Conservation (phyloP, 768 basidiomycete genomes). For the Amylocystis lapponica region DNA sequence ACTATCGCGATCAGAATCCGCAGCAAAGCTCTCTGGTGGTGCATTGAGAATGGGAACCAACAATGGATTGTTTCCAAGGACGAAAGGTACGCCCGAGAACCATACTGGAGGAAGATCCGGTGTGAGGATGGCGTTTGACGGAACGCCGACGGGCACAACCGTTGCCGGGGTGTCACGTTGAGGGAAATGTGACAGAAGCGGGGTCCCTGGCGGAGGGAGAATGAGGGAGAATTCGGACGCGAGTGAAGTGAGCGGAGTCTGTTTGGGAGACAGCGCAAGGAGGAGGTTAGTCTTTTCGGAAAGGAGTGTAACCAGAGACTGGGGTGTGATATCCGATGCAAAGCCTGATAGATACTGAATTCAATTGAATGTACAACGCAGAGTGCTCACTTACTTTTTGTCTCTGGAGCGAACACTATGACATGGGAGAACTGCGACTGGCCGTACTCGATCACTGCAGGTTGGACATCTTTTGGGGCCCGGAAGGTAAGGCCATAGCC, state of each 20-base stretch:
- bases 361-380: background rate
- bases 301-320: conserved; percentile 69
- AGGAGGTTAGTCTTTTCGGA: conserved; percentile 76
- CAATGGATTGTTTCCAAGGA: conserved; percentile 67
- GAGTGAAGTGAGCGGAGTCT: conserved; percentile 68
- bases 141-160: conserved; percentile 57
- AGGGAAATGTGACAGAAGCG: conserved; percentile 83
- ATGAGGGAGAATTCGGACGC: conserved; percentile 91
- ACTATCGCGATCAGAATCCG: conserved; percentile 54
- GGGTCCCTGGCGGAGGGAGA: conserved; percentile 78
- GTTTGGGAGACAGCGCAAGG: conserved; percentile 70
- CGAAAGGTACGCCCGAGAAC: conserved; percentile 69
- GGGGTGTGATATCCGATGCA: conserved; percentile 73
- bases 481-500: conserved; percentile 90
- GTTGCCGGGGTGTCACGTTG: conserved; percentile 58
- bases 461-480: conserved; percentile 66
- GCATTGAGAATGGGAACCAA: conserved; percentile 79
- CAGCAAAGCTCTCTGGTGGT: conserved; percentile 68
- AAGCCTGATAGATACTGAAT: conserved; percentile 1
- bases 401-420: conserved; percentile 78
- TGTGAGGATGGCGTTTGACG: conserved; percentile 39
- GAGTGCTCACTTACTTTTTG: conserved; percentile 59
- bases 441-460: conserved; percentile 63
- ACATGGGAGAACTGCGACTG: conserved; percentile 78
- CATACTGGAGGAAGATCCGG: conserved; percentile 54